Conservation (phyloP, 352 stramenopile genomes). For the Globisporangium middletonii region DNA sequence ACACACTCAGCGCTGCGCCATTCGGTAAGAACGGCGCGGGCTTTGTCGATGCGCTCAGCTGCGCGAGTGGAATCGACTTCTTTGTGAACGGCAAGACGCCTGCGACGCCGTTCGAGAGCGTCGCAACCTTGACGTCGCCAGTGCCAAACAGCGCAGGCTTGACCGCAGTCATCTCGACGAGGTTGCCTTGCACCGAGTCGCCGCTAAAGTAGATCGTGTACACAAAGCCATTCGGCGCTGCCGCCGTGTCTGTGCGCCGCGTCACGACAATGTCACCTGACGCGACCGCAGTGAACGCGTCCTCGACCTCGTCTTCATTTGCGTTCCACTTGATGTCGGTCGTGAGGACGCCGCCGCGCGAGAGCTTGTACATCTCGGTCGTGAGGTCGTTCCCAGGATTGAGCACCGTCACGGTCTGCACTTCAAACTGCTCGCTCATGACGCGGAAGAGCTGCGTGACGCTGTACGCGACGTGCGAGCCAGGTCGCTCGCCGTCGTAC, state of each 20-base stretch:
- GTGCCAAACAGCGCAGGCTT: constrained; percentile 22
- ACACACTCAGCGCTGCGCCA: constrained; percentile 36
- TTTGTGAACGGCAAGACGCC: constrained; percentile 21
- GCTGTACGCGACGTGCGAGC: constrained; percentile 40
- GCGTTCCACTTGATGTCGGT: constrained; percentile 53
- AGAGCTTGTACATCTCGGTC: constrained; percentile 33
- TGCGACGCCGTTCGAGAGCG: constrained; percentile 25
- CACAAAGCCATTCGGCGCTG: constrained; percentile 50
- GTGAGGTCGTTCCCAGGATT: constrained; percentile 41
- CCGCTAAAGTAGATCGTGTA: constrained; percentile 79
- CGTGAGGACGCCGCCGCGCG: constrained; percentile 22
- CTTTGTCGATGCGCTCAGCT: constrained; percentile 16
- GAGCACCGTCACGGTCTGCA: constrained; percentile 48
- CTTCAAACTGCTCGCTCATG: constrained; percentile 60
- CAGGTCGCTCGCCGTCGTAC: constrained; percentile 52
- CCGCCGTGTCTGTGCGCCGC: constrained; percentile 26
- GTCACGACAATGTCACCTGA: constrained; percentile 47
- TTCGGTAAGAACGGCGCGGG: constrained; percentile 31
- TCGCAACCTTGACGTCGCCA: constrained; percentile 24
- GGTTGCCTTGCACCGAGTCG: constrained; percentile 27
- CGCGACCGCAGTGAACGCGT: constrained; percentile 18
- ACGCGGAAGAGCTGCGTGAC: constrained; percentile 69
- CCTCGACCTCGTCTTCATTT: constrained; percentile 34
- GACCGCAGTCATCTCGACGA: constrained; percentile 19
- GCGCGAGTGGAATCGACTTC: constrained; percentile 50